Evolutionary conservation across 306 rosid genomes (phyloP).

Genomic region (Crotalaria pallida): DNA sequence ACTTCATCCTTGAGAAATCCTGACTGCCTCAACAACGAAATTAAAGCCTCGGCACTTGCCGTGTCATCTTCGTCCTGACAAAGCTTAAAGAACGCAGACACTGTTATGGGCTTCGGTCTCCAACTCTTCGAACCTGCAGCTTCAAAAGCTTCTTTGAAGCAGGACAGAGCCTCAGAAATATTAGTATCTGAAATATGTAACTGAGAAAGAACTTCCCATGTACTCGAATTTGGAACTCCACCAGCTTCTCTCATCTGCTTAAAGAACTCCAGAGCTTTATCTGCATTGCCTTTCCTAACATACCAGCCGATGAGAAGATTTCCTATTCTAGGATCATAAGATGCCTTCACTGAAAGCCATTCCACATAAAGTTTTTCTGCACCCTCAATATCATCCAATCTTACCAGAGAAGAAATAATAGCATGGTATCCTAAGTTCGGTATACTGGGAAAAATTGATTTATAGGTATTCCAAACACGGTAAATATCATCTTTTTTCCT

Average conservation of each 20-base stretch:
- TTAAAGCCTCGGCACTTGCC: conserved; percentile 43
- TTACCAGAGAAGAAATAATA: conserved; percentile 60
- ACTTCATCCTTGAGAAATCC: conserved; percentile 32
- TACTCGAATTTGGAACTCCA: conserved; percentile 66
- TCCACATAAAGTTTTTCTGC: conserved; percentile 69
- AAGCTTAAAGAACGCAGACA: conserved; percentile 45
- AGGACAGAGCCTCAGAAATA: conserved; percentile 54
- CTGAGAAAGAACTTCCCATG: conserved; percentile 89
- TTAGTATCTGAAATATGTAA: conserved; percentile 51
- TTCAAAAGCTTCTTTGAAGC: conserved; percentile 72
- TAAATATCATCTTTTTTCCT: conserved; percentile 76
- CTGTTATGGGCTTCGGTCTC: conserved; percentile 60
- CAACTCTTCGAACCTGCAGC: conserved; percentile 54
- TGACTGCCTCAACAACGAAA: conserved; percentile 54
- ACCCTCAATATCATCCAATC: conserved; percentile 70
- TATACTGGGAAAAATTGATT: conserved; percentile 53
- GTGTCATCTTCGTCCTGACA: conserved; percentile 52
- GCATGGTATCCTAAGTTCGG: conserved; percentile 95
- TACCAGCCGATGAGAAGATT: conserved; percentile 65
- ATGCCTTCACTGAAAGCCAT: conserved; percentile 59
- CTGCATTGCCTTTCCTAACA: conserved; percentile 42
- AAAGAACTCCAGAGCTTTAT: conserved; percentile 51
- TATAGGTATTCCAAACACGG: conserved; percentile 82
- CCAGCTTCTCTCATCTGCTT: conserved; percentile 55
- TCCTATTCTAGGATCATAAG: conserved; percentile 78